Percentiles rank a stretch among this genome's conserved stretches.
Conservation (phyloP, 225 moss, liverwort and hornwort species). For the Takakia lepidozioides region DNA sequence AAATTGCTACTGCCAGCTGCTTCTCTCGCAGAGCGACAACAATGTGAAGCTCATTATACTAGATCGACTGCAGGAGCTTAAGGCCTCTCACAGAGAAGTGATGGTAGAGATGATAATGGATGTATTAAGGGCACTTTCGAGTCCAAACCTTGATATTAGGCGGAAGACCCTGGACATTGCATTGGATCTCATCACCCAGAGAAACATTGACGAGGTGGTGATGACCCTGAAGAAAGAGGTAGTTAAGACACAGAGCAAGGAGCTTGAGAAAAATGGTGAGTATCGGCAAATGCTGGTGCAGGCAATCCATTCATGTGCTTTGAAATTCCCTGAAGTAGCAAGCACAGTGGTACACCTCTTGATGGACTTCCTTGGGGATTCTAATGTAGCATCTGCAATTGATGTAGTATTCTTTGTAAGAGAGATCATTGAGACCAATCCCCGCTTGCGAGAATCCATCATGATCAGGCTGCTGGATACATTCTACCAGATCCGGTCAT, state of each 20-base stretch:
- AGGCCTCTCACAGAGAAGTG: slow-evolving; percentile 72
- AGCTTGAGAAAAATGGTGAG: slow-evolving; percentile 97
- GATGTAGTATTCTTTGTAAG: slow-evolving; percentile 95
- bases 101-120: slow-evolving; percentile 99
- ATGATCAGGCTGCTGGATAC: slow-evolving; percentile 76
- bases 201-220: slow-evolving; percentile 94
- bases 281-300: slow-evolving; percentile 98
- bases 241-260: slow-evolving; percentile 87
- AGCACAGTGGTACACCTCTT: slow-evolving; percentile 87
- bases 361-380: slow-evolving; percentile 94
- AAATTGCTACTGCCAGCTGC: slow-evolving; percentile 82
- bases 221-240: slow-evolving; percentile 98
- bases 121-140: slow-evolving; percentile 70
- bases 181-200: slow-evolving; percentile 78
- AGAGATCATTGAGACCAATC: slow-evolving; percentile 89
- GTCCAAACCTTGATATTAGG: slow-evolving; percentile 91
- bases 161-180: slow-evolving; percentile 94
- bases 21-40: slow-evolving; percentile 90
- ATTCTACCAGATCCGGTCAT: slow-evolving; percentile 91
- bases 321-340: slow-evolving; percentile 91
- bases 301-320: slow-evolving; percentile 87
- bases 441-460: slow-evolving; percentile 76
- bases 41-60: slow-evolving; percentile 94
- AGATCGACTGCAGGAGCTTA: slow-evolving; percentile 95
- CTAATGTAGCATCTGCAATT: slow-evolving; percentile 85